These are phyloP conservation scores for Gnomoniopsis sp. DNA, from an alignment of 2,329 filamentous ascomycete genomes.

Conservation along the genomic window DNA sequence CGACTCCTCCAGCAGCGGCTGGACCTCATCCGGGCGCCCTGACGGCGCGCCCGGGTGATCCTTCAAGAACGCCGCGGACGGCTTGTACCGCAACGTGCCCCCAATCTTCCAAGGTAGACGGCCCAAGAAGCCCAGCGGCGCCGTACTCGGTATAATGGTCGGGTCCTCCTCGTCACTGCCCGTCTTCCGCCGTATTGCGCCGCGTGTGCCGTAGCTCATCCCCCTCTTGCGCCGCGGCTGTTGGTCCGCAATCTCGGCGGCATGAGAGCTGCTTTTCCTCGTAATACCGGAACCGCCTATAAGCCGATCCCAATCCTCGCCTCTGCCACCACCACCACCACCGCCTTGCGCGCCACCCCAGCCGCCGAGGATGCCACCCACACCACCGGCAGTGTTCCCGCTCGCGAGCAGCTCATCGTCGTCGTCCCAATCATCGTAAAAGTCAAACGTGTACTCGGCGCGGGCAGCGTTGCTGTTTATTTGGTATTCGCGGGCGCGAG, in stretches of 20 bases:
- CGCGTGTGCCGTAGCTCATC: slow-evolving; percentile 85
- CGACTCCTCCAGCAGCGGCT: slow-evolving; percentile 59
- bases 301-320: slow-evolving; percentile 81
- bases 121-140: slow-evolving; percentile 79
- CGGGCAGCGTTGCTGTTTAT: slow-evolving; percentile 41
- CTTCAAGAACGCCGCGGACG: slow-evolving; percentile 84
- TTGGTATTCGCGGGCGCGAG: slow-evolving; percentile 58
- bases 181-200: slow-evolving; percentile 41
- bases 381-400: slow-evolving; percentile 28
- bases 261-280: slow-evolving; percentile 22
- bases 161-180: slow-evolving; percentile 63
- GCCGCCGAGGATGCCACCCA: slow-evolving; percentile 58
- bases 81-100: slow-evolving; percentile 79
- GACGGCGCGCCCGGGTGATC: slow-evolving; percentile 67
- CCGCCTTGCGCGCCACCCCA: slow-evolving; percentile 50
- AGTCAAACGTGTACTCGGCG: slow-evolving; percentile 88
- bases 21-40: slow-evolving; percentile 52
- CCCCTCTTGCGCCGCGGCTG: slow-evolving; percentile 72
- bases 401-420: slow-evolving; percentile 37
- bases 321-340: slow-evolving; percentile 16
- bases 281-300: slow-evolving; percentile 62
- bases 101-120: slow-evolving; percentile 82
- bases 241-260: slow-evolving; percentile 53
- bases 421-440: slow-evolving; percentile 90
- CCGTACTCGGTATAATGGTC: slow-evolving; percentile 85